Base-by-base conservation (phyloP, 257 asterid genomes). In the Craterostigma plantagineum region DNA sequence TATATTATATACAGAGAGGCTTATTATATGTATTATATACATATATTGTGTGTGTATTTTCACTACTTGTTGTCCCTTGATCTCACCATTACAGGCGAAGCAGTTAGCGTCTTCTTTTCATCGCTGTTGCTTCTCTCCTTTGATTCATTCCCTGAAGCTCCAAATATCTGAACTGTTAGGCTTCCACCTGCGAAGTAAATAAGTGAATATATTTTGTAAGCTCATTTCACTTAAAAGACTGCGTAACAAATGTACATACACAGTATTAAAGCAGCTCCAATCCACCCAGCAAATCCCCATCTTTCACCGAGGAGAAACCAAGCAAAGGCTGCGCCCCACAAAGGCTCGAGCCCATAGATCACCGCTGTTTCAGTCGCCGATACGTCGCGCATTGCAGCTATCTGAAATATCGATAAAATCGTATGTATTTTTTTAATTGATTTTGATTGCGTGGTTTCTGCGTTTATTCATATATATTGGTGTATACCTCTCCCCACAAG, bases 251-350 rank as follows among this genome's bases (percentile, higher is more conserved):
- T 3, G 7, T 42, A 42, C 9, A 2, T 53, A 76, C 93, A 85
- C 8, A 80, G 52, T 18, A 76, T 62, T 10, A 76, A 66, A 41
- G 76, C 75, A 43, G 91, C 85, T 11, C 91, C 91, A 4, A 76
- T 66, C 91, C 91, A 76, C 38, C 86, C 93, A 14, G 63, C 65
- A 17, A 63, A 7, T 13, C 70, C 78, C 91, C 93, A 77, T 51
- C 91, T 73, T 61, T 81, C 93, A 8, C 80, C 91, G 0, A 77
- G 67, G 12, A 81, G 73, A 65, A 81, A 67, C 83, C 86, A 81
- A 7, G 82, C 91, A 43, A 81, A 81, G 36, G 69, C 79, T 11
- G 86, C 91, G 16, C 93, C 93, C 93, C 93, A 73, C 0, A 81
- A 40, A 10, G 91, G 93, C 62, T 77, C 91, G 60, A 74, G 35